Base-by-base conservation (phyloP, 202 grass and related monocot species). In the Saccharum hybrid region DNA sequence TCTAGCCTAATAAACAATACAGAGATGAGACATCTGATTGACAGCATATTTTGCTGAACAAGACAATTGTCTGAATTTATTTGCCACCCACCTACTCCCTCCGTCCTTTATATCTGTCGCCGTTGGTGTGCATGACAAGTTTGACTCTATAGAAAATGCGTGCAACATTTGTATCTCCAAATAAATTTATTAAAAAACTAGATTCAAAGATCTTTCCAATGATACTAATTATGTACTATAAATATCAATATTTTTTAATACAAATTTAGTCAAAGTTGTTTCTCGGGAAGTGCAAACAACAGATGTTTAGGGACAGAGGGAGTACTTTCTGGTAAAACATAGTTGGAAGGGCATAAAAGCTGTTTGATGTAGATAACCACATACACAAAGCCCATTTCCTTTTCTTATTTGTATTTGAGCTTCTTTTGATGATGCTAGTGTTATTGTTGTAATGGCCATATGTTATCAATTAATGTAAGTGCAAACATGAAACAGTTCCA, bases 401-500 rank as follows among this genome's bases (percentile, higher is more conserved):
- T 81, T 45, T n/a, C 42, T 10, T 71, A 19, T 46, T 10, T 22
- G 54, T 64, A 23, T 49, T 38, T 74, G 11, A 81, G 15, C 26
- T 82, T n/a, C 14, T 49, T 75, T 52, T 81, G 6, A 6, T 31
- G 43, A 22, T 33, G 37, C 39, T 68, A 70, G 34, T n/a, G 52
- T 56, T n/a, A 56, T 56, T 64, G 28, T 37, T 72, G 39, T 30
- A 79, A 71, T 15, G 36, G 11, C 11, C 37, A 71, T 23, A 78
- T 37, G n/a, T 31, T 69, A 74, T 66, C 23, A 66, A 56, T 26
- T 18, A 63, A 14, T 78, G 36, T 8, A 76, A 59, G 19, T 64
- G 63, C 6, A 78, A 84, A 12, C 14, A 21, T 54, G 63, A 75
- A 70, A 30, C 40, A 48, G 15, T 59, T 49, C 6, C 51, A 81